Base-by-base conservation (phyloP, 305 asterid species). In the Fraxinus baroniana region DNA sequence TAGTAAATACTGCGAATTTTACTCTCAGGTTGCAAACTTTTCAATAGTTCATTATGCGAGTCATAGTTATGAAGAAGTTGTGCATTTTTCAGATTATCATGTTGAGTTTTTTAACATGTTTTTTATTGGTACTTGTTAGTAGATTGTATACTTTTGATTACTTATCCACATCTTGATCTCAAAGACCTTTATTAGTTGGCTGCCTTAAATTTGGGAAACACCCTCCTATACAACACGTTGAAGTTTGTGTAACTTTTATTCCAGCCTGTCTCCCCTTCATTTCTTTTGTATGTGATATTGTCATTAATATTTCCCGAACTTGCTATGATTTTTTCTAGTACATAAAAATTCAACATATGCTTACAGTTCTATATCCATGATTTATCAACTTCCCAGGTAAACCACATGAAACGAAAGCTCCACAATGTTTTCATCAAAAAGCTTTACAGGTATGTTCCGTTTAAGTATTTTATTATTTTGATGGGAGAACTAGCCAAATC, bases 331-430 rank as follows among this genome's bases (percentile, higher is more conserved):
- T 60, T 57, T 60, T 20, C 30, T 8, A 20, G 32, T 60, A 60
- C 32, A 22, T 8, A 20, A 60, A 60, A 60, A 20, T 18, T 57
- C 28, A 18, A 57, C 68, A 6, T n/a, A n/a, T 60, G 70, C 30
- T 60, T 60, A 22, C 30, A 60, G 15, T 60, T 20, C 30, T 60
- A 8, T 22, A 20, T 60, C 71, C 32, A 60, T 22, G 32, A 60
- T 60, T 20, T 32, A 60, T 28, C 41, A 28, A 70, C 41, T 70
- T 20, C 30, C 18, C 41, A 70, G 76, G 76, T 71, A 30, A 90
- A 97, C 88, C 98, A 95, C 83, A 92, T 98, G 60, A 97, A 95
- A 85, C 86, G 99, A 80, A 98, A 96, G 89, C 94, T 96, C 84
- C 98, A 96, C 85, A 94, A 96, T 66, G 91, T 95, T 76, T 95